Conservation (phyloP, 768 basidiomycete genomes). For the Solioccasus polychromus region DNA sequence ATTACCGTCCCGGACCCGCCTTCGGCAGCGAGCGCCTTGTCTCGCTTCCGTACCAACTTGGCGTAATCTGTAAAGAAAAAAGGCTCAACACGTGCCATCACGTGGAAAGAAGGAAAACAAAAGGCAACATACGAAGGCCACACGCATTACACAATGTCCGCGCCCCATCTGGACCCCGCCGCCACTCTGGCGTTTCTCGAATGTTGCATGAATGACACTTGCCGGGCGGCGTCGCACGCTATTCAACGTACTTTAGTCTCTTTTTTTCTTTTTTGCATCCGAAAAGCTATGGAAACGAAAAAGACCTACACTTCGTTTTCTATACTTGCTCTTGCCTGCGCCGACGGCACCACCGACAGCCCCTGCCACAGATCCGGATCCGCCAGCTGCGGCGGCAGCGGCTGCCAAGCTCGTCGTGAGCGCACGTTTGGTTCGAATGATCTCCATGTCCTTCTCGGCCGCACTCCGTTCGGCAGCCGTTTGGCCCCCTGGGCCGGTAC, state of each 20-base stretch:
- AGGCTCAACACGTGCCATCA: not conserved
- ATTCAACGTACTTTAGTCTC: slow-evolving; percentile 30
- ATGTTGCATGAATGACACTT: slow-evolving; percentile 89
- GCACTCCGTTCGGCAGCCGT: slow-evolving; percentile 50
- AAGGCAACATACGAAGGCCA: slow-evolving; percentile 57
- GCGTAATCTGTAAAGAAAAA: slow-evolving; percentile 59
- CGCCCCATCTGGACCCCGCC: slow-evolving; percentile 81
- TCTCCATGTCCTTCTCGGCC: slow-evolving; percentile 82
- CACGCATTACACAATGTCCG: slow-evolving; percentile 84
- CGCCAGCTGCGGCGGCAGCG: slow-evolving; percentile 37
- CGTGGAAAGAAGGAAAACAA: not conserved
- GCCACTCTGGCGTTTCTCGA: slow-evolving; percentile 85
- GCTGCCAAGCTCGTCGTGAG: slow-evolving; percentile 59
- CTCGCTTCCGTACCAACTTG: slow-evolving; percentile 76
- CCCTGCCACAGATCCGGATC: slow-evolving; percentile 33
- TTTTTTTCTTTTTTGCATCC: slow-evolving; percentile 13
- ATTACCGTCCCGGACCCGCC: slow-evolving; percentile 43
- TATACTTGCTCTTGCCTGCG: slow-evolving; percentile 67
- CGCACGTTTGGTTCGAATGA: slow-evolving; percentile 80
- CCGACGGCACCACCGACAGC: slow-evolving; percentile 21
- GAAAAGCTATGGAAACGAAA: slow-evolving; percentile 4
- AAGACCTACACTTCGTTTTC: slow-evolving; percentile 77
- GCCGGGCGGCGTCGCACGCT: slow-evolving; percentile 84
- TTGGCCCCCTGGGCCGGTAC: slow-evolving; percentile 15
- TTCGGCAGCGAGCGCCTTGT: slow-evolving; percentile 56